A percentile compares a stretch with the other conserved stretches of the same genome.
Evolutionary conservation across 2,329 filamentous ascomycete genomes (phyloP).

Genomic region (Hymenotorrendiella dingleyae): DNA sequence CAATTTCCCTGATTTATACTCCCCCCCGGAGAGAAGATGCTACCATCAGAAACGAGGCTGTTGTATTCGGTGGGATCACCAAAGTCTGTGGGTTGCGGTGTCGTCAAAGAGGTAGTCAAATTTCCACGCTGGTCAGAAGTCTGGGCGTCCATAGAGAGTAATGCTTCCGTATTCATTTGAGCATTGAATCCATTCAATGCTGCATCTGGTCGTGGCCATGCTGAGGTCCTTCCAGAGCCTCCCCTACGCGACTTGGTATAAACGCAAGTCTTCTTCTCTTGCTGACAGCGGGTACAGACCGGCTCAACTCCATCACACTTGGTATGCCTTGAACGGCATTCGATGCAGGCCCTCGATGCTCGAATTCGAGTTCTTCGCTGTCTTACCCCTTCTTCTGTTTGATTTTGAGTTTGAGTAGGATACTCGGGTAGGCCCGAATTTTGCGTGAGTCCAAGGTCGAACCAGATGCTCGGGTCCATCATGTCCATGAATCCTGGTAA

Average conservation of each 20-base stretch:
- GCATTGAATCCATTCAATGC: too few species aligned
- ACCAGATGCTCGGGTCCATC: constrained; percentile 1
- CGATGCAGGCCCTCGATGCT: constrained; percentile 42
- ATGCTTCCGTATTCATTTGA: too few species aligned
- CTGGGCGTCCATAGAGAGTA: neutral
- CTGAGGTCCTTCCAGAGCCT: constrained; percentile 22
- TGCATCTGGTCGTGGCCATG: too few species aligned
- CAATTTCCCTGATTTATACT: constrained; percentile 1
- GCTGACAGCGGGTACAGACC: constrained; percentile 39
- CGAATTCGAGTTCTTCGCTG: constrained; percentile 15
- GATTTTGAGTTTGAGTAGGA: neutral
- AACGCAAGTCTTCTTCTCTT: constrained; percentile 39
- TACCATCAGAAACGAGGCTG: neutral
- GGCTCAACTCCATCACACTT: constrained; percentile 47
- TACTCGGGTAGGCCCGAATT: neutral
- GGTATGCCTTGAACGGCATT: constrained; percentile 45
- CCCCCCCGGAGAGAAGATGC: neutral
- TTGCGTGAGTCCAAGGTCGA: neutral
- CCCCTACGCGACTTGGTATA: constrained; percentile 48
- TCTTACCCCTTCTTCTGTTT: neutral
- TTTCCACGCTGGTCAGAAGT: neutral
- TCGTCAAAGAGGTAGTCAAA: neutral
- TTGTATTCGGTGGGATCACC: neutral
- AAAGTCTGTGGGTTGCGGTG: neutral
- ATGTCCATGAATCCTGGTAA: too few species aligned